Base-by-base conservation (phyloP, 2,329 filamentous ascomycete genomes). In the Colletotrichum sp. region DNA sequence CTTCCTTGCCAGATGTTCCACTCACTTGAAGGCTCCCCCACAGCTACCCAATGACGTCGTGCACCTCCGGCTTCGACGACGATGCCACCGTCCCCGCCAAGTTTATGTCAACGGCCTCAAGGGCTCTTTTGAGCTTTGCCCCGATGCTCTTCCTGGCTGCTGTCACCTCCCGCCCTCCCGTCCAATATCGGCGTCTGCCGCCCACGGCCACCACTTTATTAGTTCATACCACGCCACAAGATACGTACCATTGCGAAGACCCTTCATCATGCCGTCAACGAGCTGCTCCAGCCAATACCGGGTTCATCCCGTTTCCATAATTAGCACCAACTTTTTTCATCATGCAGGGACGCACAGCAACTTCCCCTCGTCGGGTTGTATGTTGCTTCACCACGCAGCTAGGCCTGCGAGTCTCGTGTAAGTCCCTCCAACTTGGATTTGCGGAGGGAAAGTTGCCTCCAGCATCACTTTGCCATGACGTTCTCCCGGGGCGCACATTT, bases 271-370 rank as follows among this genome's bases (percentile, higher is more conserved):
- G 64, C 70, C 49, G 64, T 68, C 69, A 76, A 68, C 28, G 26
- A 68, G 18, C 63, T 68, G 34, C 57, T 73, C 63, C 64, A 68
- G 30, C 73, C 70, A 68, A 76, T 68, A 30, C 70, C 49, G 65
- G 70, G 70, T 76, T 76, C 65, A 69, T 76, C 74, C 74, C 64
- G 59, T 76, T 73, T 76, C 74, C 74, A 76, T 68, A 76, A 76
- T 76, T 76, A 76, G 74, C 74, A 76, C 70, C 70, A 71, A 36
- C 64, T 32, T 52, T 49, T 59, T 73, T 28, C 64, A 32, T 73
- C 59, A 76, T 76, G 74, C 74, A 76, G 70, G 74, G 70, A 76
- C 70, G 65, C 49, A 69, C 44, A 60, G 49, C 57, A 49, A 44
- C 28, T 74, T 64, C 26, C 21, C 28, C 70, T 57, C 36, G 69